Conservation (phyloP, 805 yeast genomes). For the Saccharomycodes ludwigii region DNA sequence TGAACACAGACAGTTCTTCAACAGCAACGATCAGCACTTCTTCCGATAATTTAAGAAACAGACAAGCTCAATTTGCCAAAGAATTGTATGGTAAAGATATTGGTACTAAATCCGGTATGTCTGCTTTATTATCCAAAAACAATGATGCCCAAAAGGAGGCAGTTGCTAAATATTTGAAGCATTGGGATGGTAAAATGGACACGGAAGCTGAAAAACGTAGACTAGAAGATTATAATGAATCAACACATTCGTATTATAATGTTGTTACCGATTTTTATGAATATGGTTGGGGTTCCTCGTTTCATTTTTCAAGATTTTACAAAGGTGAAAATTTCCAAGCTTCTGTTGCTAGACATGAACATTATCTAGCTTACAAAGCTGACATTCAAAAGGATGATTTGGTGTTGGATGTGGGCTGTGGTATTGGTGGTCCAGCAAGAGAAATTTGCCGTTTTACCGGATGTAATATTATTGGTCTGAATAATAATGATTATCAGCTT, state of each 20-base stretch:
- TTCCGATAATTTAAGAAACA: slow-evolving; percentile 21
- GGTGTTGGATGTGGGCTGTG: slow-evolving; percentile 97
- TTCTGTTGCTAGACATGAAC: slow-evolving; percentile 96
- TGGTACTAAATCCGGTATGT: slow-evolving; percentile 54
- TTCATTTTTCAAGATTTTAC: slow-evolving; percentile 93
- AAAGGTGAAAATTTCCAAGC: slow-evolving; percentile 88
- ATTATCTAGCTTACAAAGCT: slow-evolving; percentile 81
- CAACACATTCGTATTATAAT: slow-evolving; percentile 93
- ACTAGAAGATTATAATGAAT: slow-evolving; percentile 73
- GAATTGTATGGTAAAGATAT: slow-evolving; percentile 74
- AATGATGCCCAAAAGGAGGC: slow-evolving; percentile 73
- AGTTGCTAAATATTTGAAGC: slow-evolving; percentile 81
- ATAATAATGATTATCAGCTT: slow-evolving; percentile 95
- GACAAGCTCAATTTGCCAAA: slow-evolving; percentile 55
- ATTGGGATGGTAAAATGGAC: slow-evolving; percentile 89
- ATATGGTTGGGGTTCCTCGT: slow-evolving; percentile 98
- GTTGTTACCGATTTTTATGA: slow-evolving; percentile 96
- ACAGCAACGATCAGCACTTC: too few relatives aligned
- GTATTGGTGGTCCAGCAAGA: slow-evolving; percentile 99
- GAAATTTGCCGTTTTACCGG: slow-evolving; percentile 89
- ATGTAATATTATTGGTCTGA: slow-evolving; percentile 76
- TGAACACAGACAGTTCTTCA: too few relatives aligned
- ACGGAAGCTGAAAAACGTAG: slow-evolving; percentile 59
- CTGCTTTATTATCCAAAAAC: slow-evolving; percentile 69
- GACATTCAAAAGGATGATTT: slow-evolving; percentile 67